These are phyloP conservation scores for Gloeophyllum trabeum DNA, from an alignment of 768 basidiomycete species.

Conservation along the genomic window DNA sequence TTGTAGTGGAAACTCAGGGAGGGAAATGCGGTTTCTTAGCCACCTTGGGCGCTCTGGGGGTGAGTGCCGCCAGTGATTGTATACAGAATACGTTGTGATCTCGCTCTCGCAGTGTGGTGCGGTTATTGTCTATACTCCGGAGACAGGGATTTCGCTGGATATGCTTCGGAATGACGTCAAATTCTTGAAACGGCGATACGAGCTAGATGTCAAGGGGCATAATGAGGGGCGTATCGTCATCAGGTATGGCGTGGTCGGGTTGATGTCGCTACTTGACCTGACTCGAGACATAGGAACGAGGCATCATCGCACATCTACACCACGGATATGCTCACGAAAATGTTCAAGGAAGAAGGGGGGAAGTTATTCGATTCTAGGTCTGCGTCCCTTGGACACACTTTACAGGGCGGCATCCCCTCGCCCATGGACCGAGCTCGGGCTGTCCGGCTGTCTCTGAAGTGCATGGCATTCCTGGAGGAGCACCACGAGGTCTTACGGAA, in stretches of 20 bases:
- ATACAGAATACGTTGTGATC: not conserved
- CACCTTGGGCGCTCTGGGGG: conserved; percentile 90
- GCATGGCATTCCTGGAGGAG: conserved; percentile 89
- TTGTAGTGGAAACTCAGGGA: conserved; percentile 97
- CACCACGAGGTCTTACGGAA: conserved; percentile 50
- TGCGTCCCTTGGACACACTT: conserved; percentile 93
- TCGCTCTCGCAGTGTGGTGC: conserved; percentile 78
- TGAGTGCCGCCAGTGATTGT: conserved; percentile 26
- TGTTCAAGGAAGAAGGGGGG: conserved; percentile 93
- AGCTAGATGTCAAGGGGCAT: conserved; percentile 78
- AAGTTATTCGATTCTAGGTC: conserved; percentile 86
- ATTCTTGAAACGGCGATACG: conserved; percentile 80
- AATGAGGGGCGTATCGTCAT: conserved; percentile 91
- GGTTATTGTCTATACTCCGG: conserved; percentile 88
- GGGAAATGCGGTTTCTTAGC: conserved; percentile 95
- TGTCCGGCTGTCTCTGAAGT: conserved; percentile 79
- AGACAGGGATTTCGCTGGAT: conserved; percentile 78
- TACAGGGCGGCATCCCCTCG: conserved; percentile 94
- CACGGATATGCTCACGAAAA: conserved; percentile 85
- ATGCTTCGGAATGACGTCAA: conserved; percentile 74
- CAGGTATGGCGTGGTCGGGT: conserved; percentile 37
- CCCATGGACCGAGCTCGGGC: conserved; percentile 91
- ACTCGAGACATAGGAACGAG: conserved; percentile 53
- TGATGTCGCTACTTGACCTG: not conserved
- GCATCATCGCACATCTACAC: conserved; percentile 80